These are phyloP conservation scores for Cantharellus cinnabarinus DNA, from an alignment of 768 basidiomycete genomes.

Conservation along the genomic window DNA sequence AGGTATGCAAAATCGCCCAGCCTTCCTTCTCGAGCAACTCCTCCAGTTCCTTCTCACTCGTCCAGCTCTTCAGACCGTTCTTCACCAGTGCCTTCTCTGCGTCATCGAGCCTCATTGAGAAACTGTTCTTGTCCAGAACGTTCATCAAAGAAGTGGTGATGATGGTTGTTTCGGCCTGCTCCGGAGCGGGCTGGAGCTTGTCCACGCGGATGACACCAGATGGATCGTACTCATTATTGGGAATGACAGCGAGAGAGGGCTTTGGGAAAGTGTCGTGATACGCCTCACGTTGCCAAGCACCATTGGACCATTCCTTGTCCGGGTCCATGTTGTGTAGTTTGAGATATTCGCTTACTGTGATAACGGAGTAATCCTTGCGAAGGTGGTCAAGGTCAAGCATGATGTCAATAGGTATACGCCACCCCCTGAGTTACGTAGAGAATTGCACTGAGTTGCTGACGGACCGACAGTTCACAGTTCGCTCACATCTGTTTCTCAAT, in stretches of 20 bases:
- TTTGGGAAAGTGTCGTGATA: conserved; percentile 15
- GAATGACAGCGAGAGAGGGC: conserved; percentile 18
- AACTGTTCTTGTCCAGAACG: conserved; percentile 7
- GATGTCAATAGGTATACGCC: conserved; percentile 18
- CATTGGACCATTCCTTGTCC: conserved; percentile 19
- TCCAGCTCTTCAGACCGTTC: conserved; percentile 3
- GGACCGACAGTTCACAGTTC: conserved; percentile 11
- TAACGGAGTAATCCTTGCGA: conserved; percentile 19
- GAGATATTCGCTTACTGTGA: conserved; percentile 26
- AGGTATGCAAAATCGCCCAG: conserved; percentile 24
- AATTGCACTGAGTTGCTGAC: neutral
- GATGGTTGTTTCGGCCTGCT: neutral
- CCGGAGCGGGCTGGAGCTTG: conserved; percentile 8
- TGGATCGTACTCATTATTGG: conserved; percentile 25
- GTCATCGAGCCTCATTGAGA: conserved; percentile 10
- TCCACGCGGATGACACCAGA: conserved; percentile 20
- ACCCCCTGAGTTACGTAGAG: conserved; percentile 13
- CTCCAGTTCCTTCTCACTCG: conserved; percentile 16
- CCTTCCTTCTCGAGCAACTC: conserved; percentile 20
- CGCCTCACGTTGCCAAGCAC: conserved; percentile 19
- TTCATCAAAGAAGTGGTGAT: conserved; percentile 1
- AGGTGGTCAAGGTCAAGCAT: conserved; percentile 27
- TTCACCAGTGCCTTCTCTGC: neutral
- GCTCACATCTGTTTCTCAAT: conserved; percentile 14
- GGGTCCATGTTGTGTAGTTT: conserved; percentile 21